phyloP scores from a whole-genome alignment of 495 filamentous ascomycete species.

The Gamarada debralockiae region DNA sequence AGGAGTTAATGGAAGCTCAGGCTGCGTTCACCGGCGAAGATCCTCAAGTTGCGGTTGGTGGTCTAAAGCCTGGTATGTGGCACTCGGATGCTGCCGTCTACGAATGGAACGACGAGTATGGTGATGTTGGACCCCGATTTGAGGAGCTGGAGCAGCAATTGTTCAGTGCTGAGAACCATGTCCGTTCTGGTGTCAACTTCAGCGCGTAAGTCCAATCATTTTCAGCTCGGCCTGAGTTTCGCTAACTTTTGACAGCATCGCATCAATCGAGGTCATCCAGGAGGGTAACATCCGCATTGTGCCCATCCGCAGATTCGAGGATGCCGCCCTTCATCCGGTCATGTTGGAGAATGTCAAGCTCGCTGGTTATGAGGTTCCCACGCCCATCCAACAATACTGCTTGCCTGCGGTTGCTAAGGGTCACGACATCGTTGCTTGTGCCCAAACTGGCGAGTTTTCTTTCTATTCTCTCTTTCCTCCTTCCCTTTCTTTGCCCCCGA shows the following conservation, averaged over 20 bases:
- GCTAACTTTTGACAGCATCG: constrained; percentile 40
- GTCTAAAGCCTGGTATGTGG: constrained; percentile 35
- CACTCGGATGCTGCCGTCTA: constrained; percentile 61
- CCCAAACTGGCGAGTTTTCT: constrained; percentile 76
- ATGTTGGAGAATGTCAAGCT: constrained; percentile 75
- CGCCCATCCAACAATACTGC: constrained; percentile 80
- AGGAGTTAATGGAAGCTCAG: constrained; percentile 16
- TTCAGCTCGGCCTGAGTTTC: constrained; percentile 1
- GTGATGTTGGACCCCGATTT: constrained; percentile 73
- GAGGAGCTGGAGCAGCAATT: constrained; percentile 66
- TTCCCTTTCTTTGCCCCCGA: neutral
- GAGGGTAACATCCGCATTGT: constrained; percentile 51
- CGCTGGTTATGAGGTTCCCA: constrained; percentile 60
- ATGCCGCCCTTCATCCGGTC: constrained; percentile 80
- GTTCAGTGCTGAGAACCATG: constrained; percentile 49
- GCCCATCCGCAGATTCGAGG: constrained; percentile 60
- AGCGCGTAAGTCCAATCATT: constrained; percentile 31
- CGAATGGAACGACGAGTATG: constrained; percentile 80
- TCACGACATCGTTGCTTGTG: constrained; percentile 78
- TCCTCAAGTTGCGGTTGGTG: constrained; percentile 25
- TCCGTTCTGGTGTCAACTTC: constrained; percentile 40
- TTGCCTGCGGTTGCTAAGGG: constrained; percentile 71
- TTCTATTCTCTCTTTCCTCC: neutral
- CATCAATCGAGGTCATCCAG: constrained; percentile 52
- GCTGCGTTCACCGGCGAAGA: constrained; percentile 29